Evolutionary conservation across 495 filamentous ascomycete genomes (phyloP).

Genomic region (Talaromyces trachyspermus): DNA sequence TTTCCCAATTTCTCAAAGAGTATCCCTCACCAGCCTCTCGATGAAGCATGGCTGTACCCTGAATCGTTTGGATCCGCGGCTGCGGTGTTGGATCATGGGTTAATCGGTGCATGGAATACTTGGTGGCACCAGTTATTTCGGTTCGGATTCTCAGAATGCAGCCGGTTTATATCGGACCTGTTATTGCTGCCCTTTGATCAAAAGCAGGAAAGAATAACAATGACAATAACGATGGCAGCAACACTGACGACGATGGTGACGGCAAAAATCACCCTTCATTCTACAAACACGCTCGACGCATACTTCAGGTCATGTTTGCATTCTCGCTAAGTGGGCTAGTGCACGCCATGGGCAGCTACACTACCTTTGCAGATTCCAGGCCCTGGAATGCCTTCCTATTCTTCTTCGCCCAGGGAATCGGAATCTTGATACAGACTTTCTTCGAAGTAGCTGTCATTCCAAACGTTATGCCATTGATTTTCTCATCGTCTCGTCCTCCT

Average conservation of each 20-base stretch:
- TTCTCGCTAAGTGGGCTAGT: constrained; percentile 54
- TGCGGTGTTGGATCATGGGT: constrained; percentile 52
- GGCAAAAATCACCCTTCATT: neutral
- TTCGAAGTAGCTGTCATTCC: constrained; percentile 7
- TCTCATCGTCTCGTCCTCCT: constrained; percentile 12
- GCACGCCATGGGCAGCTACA: constrained; percentile 52
- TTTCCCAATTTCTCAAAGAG: constrained; percentile 29
- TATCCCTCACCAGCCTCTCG: constrained; percentile 38
- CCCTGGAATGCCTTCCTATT: constrained; percentile 35
- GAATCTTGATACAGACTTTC: constrained; percentile 42
- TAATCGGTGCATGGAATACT: constrained; percentile 69
- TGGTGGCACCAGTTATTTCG: constrained; percentile 93
- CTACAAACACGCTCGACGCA: constrained; percentile 9
- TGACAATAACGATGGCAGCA: no score
- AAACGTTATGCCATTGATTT: constrained; percentile 8
- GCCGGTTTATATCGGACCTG: constrained; percentile 37
- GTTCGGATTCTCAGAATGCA: constrained; percentile 55
- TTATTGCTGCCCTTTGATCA: constrained; percentile 1
- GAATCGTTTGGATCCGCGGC: constrained; percentile 52
- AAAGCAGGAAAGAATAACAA: neutral
- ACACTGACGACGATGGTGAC: no score
- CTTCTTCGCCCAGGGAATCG: constrained; percentile 54
- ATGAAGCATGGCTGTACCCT: constrained; percentile 60
- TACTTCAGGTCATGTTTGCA: constrained; percentile 34
- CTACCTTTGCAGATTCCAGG: constrained; percentile 36